Evolutionary conservation across 2,329 filamentous ascomycete species (phyloP), one percentile per base, ranked within the genome.

Genomic region (Colletotrichum paranaense): DNA sequence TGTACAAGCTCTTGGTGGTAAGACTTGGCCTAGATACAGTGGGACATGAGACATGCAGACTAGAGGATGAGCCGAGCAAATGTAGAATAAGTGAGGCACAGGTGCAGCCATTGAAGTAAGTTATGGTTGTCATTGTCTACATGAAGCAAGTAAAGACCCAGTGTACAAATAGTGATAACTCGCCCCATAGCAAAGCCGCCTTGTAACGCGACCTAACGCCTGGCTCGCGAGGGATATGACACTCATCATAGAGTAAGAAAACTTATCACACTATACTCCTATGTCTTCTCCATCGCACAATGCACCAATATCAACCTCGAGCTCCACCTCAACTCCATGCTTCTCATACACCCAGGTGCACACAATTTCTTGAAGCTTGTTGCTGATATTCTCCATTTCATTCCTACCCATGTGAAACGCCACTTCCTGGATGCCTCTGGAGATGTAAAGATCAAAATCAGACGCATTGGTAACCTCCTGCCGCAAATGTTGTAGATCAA

Each of bases 261-360:
- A 9, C 19, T 46, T 16, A 42, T 57, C 52, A 32, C 35, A 24
- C 19, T n/a, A 26, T 53, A 57, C 53, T 35, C 38, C 26, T 46
- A 32, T n/a, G n/a, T 73, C 28, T 11, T 24, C 56, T 22, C 52
- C 62, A 26, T 52, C 35, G 2, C 68, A 30, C 16, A 64, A n/a
- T 32, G 62, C 56, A 24, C 53, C 59, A 35, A 80, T 59, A 24
- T 77, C 74, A 16, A 74, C 60, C 42, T 72, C 63, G 8, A 75
- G 42, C 52, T 72, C 67, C 55, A 60, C 19, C 28, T 65, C 63
- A 3, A 56, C 52, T 19, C 59, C 67, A 35, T 67, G 57, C 26
- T 59, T 35, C 26, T 57, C 19, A 24, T 26, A 38, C 30, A 46
- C 67, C 74, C 74, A 75, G 22, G 24, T n/a, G 12, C 19, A 56